These are phyloP conservation scores for Tylopilus subfusipes DNA, from an alignment of 768 basidiomycete species.

Conservation along the genomic window DNA sequence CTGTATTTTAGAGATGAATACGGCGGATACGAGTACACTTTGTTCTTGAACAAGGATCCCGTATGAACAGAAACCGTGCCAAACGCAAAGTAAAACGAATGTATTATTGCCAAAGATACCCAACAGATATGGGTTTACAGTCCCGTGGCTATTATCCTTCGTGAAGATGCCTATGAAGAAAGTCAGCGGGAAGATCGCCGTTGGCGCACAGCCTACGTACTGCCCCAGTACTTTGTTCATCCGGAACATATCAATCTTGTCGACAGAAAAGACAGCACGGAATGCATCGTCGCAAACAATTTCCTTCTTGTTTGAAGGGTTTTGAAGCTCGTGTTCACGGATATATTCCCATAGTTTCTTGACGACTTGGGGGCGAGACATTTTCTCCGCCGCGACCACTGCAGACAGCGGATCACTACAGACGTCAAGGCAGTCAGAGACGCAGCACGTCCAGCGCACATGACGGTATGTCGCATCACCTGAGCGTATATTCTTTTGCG, in stretches of 20 bases:
- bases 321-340: constrained; percentile 76
- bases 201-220: constrained; percentile 37
- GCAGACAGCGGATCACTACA: constrained; percentile 68
- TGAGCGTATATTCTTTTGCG: constrained; percentile 70
- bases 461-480: constrained; percentile 39
- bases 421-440: background rate
- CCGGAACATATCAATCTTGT: constrained; percentile 88
- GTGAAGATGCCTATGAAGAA: constrained; percentile 29
- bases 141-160: constrained; percentile 15
- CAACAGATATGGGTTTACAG: constrained; percentile 7
- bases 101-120: background rate
- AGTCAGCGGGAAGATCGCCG: background rate
- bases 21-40: constrained; percentile 8
- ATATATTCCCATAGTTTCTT: constrained; percentile 91
- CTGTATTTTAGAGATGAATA: constrained; percentile 9
- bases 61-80: background rate
- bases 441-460: constrained; percentile 4
- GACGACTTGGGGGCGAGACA: constrained; percentile 87
- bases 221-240: constrained; percentile 91
- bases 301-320: constrained; percentile 77
- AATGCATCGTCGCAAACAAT: constrained; percentile 79
- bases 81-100: background rate
- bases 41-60: constrained; percentile 3
- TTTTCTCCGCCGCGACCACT: constrained; percentile 59
- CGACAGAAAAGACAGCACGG: constrained; percentile 71